Base-by-base conservation (phyloP, 345 rosid species). In the Eucalyptus grandis region DNA sequence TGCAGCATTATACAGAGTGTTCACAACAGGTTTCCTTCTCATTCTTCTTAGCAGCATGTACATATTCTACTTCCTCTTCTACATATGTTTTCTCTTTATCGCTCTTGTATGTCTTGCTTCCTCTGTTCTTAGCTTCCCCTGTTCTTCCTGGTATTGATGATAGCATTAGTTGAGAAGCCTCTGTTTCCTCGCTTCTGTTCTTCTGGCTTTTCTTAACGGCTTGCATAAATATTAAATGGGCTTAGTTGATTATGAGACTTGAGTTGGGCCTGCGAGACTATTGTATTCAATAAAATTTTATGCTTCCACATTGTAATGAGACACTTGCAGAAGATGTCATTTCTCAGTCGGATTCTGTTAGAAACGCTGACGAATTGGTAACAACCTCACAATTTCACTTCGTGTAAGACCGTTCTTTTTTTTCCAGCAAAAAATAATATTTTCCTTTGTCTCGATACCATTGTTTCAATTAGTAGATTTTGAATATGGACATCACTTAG, bases 321-420 rank as follows among this genome's bases (percentile, higher is more conserved):
- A 4, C 72, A 14, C 3, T 65, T 65, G 77, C 9, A 65, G 77
- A 65, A 65, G 40, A 65, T n/a, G 5, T n/a, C 77, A n/a, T 65
- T 65, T 1, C 77, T 65, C 37, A 65, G 40, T 65, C 0, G 5
- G 31, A n/a, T 65, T 65, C 37, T 40, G 0, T 65, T 2, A 0
- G 77, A n/a, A 7, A 65, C 77, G 31, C 19, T 65, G 77, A n/a
- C 1, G 37, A 7, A 65, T 14, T 65, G 77, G 77, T 0, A 0
- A 65, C 40, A 60, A 60, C 77, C 77, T 65, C 77, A 30, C 10
- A n/a, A 65, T 65, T 65, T n/a, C 77, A n/a, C 34, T 65, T 65
- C 69, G 16, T 12, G 17, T 12, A 27, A 62, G 69, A 0, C 69
- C 4, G n/a, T 62, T 27, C 15, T 27, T n/a, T 27, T n/a, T n/a